phyloP scores from a whole-genome alignment of 208 protist genomes.

The Herpetomonas tarakana region DNA sequence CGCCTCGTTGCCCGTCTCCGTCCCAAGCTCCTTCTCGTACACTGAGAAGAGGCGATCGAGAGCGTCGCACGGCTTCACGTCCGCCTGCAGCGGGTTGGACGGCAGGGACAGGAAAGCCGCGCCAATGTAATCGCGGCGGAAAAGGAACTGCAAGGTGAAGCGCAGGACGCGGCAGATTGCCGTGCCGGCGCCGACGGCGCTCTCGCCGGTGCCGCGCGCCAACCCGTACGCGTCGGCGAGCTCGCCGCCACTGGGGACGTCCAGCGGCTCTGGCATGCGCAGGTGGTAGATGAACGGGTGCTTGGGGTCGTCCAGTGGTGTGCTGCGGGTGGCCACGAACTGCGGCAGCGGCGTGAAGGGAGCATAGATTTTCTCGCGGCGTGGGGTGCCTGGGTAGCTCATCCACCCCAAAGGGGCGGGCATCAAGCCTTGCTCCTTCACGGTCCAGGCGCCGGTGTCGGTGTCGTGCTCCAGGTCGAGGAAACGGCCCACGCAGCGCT shows the following conservation, averaged over 20 bases:
- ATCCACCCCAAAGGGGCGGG: constrained; percentile 52
- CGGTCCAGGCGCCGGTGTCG: constrained; percentile 31
- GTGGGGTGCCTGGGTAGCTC: constrained; percentile 43
- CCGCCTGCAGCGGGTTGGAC: constrained; percentile 49
- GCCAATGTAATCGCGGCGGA: constrained; percentile 37
- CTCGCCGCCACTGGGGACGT: constrained; percentile 23
- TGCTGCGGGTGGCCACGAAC: constrained; percentile 33
- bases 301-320: constrained; percentile 27
- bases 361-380: constrained; percentile 36
- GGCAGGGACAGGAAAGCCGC: constrained; percentile 37
- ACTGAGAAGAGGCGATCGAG: constrained; percentile 1
- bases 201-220: constrained; percentile 31
- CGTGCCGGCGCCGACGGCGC: constrained; percentile 37
- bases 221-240: constrained; percentile 27
- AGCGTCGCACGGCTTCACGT: constrained; percentile 8
- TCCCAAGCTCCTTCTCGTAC: constrained; percentile 6
- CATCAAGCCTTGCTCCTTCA: constrained; percentile 27
- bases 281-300: constrained; percentile 49
- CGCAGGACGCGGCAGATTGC: constrained; percentile 53
- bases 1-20: constrained; percentile 18
- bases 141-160: constrained; percentile 52
- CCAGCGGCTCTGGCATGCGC: constrained; percentile 23
- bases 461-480: constrained; percentile 26
- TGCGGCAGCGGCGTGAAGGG: constrained; percentile 35
- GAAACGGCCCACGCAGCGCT: constrained; percentile 61